Conservation (phyloP, 352 stramenopile species). For the Globisporangium mamillatum region DNA sequence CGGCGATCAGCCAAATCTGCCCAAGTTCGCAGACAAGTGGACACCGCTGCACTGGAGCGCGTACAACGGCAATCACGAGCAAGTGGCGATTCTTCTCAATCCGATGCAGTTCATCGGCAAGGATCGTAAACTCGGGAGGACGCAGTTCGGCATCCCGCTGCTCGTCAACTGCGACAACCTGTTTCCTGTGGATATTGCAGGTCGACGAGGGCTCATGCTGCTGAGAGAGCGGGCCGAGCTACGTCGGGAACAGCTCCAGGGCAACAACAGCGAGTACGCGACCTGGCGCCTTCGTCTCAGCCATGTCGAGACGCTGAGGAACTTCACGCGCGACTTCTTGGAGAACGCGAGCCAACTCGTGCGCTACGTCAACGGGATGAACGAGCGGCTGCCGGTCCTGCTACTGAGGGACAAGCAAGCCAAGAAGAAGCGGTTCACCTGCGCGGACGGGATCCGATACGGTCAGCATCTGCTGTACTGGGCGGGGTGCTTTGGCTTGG, state of each 20-base stretch:
- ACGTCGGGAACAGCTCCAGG: slow-evolving; percentile 1
- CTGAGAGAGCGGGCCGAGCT: slow-evolving; percentile 38
- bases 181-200: slow-evolving; percentile 65
- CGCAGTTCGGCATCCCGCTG: slow-evolving; percentile 57
- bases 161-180: slow-evolving; percentile 51
- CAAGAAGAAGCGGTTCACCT: slow-evolving; percentile 24
- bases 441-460: slow-evolving; percentile 53
- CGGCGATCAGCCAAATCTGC: slow-evolving; percentile 68
- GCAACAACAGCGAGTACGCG: slow-evolving; percentile 28
- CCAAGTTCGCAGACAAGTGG: slow-evolving; percentile 69
- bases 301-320: slow-evolving; percentile 42
- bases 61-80: slow-evolving; percentile 74
- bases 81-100: slow-evolving; percentile 53
- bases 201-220: slow-evolving; percentile 47
- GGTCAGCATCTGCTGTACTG: slow-evolving; percentile 80
- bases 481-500: slow-evolving; percentile 65
- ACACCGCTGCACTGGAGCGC: slow-evolving; percentile 73
- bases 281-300: slow-evolving; percentile 61
- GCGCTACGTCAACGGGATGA: slow-evolving; percentile 65
- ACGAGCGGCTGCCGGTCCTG: slow-evolving; percentile 37
- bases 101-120: slow-evolving; percentile 19
- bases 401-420: slow-evolving; percentile 18
- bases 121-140: slow-evolving; percentile 24
- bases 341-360: slow-evolving; percentile 31
- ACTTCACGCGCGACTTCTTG: slow-evolving; percentile 62